A percentile compares a stretch with the other conserved stretches of the same genome.
phyloP scores from a whole-genome alignment of 129 eudicot species.

The Chrysanthemum lavandulifolium region DNA sequence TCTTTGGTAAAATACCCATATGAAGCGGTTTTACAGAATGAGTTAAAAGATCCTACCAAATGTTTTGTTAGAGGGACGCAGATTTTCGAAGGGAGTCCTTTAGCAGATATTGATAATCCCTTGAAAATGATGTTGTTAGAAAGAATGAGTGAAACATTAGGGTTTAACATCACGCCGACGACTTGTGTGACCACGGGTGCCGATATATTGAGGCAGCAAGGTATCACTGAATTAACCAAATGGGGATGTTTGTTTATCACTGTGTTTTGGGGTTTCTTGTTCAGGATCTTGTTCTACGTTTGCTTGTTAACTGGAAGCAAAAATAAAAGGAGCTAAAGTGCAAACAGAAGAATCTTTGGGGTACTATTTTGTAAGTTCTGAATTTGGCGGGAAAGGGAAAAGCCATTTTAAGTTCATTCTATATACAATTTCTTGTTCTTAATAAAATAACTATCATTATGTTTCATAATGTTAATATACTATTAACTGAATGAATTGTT shows the following conservation, averaged over 20 bases:
- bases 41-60: conserved; percentile 56
- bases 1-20: conserved; percentile 82
- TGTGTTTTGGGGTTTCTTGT: conserved; percentile 88
- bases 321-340: conserved; percentile 73
- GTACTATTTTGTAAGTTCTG: conserved; percentile 23
- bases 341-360: conserved; percentile 3
- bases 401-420: conserved; percentile 3
- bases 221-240: conserved; percentile 59
- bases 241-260: conserved; percentile 79
- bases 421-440: conserved; percentile 1
- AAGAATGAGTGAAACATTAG: conserved; percentile 60
- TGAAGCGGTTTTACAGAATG: conserved; percentile 85
- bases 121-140: conserved; percentile 54
- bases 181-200: conserved; percentile 81
- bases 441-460: not conserved
- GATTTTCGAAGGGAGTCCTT: conserved; percentile 79
- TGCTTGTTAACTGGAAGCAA: conserved; percentile 82
- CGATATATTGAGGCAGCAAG: conserved; percentile 75
- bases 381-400: conserved; percentile 35
- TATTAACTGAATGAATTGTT: not conserved
- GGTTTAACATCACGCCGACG: conserved; percentile 43
- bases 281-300: conserved; percentile 74
- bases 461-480: conserved; percentile 8
- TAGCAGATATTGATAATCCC: conserved; percentile 43
- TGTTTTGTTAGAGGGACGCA: conserved; percentile 78